Conservation (phyloP, 768 basidiomycete genomes). For the Sistotremastrum niveocremeum region DNA sequence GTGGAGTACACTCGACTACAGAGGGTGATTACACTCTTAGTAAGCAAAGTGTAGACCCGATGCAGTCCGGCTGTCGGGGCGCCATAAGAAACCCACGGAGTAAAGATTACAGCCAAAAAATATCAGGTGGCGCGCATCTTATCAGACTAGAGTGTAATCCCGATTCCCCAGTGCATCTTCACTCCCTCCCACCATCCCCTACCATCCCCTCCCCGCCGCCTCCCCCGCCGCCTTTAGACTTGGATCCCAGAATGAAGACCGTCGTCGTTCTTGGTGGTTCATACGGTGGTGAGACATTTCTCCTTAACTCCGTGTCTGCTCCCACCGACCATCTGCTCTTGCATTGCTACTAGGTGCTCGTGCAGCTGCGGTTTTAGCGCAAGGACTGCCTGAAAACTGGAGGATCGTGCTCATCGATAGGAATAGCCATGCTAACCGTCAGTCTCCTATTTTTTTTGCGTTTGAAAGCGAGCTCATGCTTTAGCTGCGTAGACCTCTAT, state of each 20-base stretch:
- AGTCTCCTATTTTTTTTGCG: neutral
- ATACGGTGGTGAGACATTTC: constrained; percentile 32
- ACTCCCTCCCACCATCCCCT: too few species aligned
- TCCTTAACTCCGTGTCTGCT: neutral
- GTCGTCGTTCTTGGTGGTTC: constrained; percentile 43
- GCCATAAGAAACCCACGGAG: too few species aligned
- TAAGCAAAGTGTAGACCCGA: too few species aligned
- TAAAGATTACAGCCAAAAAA: too few species aligned
- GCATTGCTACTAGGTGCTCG: constrained; percentile 24
- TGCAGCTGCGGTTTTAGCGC: constrained; percentile 35
- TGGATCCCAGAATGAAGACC: constrained; percentile 15
- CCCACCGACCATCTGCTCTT: neutral
- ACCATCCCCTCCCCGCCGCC: too few species aligned
- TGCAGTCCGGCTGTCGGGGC: too few species aligned
- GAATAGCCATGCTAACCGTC: constrained; percentile 44
- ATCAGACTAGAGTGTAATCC: too few species aligned
- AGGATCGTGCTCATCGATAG: constrained; percentile 44
- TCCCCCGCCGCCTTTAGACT: too few species aligned
- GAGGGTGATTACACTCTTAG: too few species aligned
- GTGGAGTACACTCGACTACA: too few species aligned
- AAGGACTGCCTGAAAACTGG: constrained; percentile 36
- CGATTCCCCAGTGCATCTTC: too few species aligned
- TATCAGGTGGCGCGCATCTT: too few species aligned
- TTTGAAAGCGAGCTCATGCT: constrained; percentile 2
- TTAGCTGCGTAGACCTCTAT: constrained; percentile 31